Percentiles rank a stretch among this genome's conserved stretches.
Evolutionary conservation across 768 basidiomycete genomes (phyloP).

Genomic region (Chiua virens): DNA sequence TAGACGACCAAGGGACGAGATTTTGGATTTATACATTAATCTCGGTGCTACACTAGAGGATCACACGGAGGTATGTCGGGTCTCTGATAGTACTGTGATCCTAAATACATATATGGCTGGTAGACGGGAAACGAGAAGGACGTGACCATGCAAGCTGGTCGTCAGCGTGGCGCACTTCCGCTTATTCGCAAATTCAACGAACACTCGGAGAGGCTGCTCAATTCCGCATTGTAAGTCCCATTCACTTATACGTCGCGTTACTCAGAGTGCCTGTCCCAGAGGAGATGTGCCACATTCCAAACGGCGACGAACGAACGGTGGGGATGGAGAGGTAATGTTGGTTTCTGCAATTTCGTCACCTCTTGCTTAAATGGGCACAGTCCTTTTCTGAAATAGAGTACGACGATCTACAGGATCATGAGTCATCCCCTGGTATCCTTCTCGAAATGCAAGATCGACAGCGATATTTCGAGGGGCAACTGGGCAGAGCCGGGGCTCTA

Average conservation of each 20-base stretch:
- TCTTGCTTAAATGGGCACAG: constrained; percentile 15
- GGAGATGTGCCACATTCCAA: constrained; percentile 61
- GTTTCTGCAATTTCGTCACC: not conserved
- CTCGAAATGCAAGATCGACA: constrained; percentile 88
- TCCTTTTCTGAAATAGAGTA: constrained; percentile 68
- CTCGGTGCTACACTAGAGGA: constrained; percentile 89
- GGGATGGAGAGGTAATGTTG: constrained; percentile 41
- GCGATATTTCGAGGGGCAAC: constrained; percentile 75
- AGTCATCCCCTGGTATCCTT: constrained; percentile 64
- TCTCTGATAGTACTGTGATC: not conserved
- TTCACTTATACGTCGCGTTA: constrained; percentile 2
- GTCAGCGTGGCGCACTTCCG: constrained; percentile 83
- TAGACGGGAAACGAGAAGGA: constrained; percentile 91
- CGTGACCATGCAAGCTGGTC: constrained; percentile 93
- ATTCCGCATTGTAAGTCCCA: constrained; percentile 66
- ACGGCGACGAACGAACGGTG: constrained; percentile 51
- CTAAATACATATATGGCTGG: not conserved
- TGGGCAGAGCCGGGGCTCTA: constrained; percentile 28
- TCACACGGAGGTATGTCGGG: constrained; percentile 69
- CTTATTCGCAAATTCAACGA: constrained; percentile 97
- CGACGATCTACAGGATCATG: constrained; percentile 78
- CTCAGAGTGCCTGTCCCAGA: constrained; percentile 26
- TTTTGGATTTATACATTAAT: constrained; percentile 78
- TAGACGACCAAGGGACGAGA: constrained; percentile 59
- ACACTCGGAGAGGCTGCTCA: constrained; percentile 87